phyloP scores from a whole-genome alignment of 2,329 filamentous ascomycete species.

The Plenodomus biglobosus region DNA sequence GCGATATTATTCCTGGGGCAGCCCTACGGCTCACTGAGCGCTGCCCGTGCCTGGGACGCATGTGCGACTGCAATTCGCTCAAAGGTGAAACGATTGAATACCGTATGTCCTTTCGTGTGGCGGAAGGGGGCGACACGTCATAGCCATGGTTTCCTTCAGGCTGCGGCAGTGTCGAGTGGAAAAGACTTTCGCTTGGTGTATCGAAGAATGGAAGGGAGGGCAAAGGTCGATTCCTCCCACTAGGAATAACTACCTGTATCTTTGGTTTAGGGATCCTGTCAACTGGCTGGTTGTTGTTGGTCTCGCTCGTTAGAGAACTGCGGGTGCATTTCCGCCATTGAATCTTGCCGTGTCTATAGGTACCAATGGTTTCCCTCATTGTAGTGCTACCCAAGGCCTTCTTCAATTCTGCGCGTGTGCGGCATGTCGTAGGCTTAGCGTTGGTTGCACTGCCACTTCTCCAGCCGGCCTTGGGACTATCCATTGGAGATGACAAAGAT shows the following conservation, averaged over 20 bases:
- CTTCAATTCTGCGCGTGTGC: conserved; percentile 24
- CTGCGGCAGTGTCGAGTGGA: conserved; percentile 23
- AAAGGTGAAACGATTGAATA: conserved; percentile 39
- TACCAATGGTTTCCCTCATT: conserved; percentile 44
- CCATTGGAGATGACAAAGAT: conserved; percentile 18
- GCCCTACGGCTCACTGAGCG: not conserved
- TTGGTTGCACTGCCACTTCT: conserved; percentile 20
- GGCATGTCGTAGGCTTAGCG: conserved; percentile 14
- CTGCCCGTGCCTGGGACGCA: not conserved
- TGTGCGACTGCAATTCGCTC: conserved; percentile 12
- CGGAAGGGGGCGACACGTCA: conserved; percentile 40
- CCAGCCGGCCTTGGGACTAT: conserved; percentile 18
- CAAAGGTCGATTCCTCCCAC: conserved; percentile 33
- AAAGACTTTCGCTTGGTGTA: conserved; percentile 21
- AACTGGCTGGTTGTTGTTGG: conserved; percentile 11
- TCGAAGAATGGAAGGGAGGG: conserved; percentile 34
- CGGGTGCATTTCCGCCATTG: conserved; percentile 42
- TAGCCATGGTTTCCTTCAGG: conserved; percentile 12
- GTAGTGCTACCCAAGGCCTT: conserved; percentile 24
- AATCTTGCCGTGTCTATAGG: conserved; percentile 50
- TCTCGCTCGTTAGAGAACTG: conserved; percentile 4
- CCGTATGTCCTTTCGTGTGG: conserved; percentile 21
- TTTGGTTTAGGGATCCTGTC: conserved; percentile 29
- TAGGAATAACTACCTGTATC: conserved; percentile 45
- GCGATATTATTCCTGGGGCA: not conserved